These are phyloP conservation scores for Debaryomyces maramus DNA, from an alignment of 805 yeast genomes.

Conservation along the genomic window DNA sequence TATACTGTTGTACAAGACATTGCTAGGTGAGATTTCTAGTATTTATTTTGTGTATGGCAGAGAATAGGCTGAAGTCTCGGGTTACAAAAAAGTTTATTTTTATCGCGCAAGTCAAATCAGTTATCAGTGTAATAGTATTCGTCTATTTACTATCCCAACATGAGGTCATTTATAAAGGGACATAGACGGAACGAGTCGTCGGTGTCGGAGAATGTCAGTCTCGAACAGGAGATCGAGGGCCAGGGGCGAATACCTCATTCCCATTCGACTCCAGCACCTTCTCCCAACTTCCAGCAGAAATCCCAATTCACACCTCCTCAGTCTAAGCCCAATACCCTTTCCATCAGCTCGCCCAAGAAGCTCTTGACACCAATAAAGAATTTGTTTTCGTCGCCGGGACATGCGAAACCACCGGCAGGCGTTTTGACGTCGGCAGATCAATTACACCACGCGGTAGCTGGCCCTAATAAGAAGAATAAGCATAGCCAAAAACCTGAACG, in stretches of 20 bases:
- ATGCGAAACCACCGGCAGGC: constrained; percentile 10
- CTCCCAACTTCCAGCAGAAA: constrained; percentile 20
- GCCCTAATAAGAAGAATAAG: constrained; percentile 3
- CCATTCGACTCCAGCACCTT: constrained; percentile 17
- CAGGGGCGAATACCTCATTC: constrained; percentile 3
- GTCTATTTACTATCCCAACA: too few species aligned
- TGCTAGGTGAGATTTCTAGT: too few species aligned
- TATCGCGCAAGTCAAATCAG: constrained; percentile 1
- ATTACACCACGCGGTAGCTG: constrained; percentile 9
- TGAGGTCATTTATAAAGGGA: constrained; percentile 31
- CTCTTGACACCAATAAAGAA: constrained; percentile 38
- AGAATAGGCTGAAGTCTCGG: too few species aligned
- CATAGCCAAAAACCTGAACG: neutral
- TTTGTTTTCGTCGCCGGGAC: constrained; percentile 23
- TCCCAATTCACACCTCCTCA: constrained; percentile 21
- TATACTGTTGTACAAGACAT: too few species aligned
- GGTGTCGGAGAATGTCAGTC: constrained; percentile 7
- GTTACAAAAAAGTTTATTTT: too few species aligned
- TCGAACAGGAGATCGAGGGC: constrained; percentile 6
- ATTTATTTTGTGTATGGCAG: too few species aligned
- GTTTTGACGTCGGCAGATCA: constrained; percentile 7
- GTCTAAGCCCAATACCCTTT: constrained; percentile 3
- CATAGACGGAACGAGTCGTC: constrained; percentile 23
- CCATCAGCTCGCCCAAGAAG: constrained; percentile 35
- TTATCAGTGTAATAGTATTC: too few species aligned